These are phyloP conservation scores for Rhododendron kiyosumense DNA, from an alignment of 148 eudicot genomes.

Conservation along the genomic window DNA sequence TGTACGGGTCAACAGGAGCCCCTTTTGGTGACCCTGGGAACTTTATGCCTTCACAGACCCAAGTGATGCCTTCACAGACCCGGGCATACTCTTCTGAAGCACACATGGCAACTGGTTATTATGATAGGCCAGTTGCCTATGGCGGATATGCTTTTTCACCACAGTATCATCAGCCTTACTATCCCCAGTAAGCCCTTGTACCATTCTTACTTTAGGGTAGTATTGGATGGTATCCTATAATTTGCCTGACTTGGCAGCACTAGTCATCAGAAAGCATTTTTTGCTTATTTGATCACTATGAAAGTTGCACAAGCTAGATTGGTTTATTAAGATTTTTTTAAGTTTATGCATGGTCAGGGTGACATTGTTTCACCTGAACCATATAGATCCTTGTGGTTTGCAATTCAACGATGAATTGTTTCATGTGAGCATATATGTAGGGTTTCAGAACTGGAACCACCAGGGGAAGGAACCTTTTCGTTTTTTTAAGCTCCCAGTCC, in stretches of 20 bases:
- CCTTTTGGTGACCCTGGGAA: conserved; percentile 16
- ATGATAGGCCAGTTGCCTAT: conserved; percentile 20
- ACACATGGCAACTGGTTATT: conserved; percentile 18
- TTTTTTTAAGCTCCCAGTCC: neutral
- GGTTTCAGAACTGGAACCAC: conserved; percentile 4
- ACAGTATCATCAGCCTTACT: conserved; percentile 28
- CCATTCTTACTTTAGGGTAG: neutral
- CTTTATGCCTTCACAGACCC: conserved; percentile 8
- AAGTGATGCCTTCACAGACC: conserved; percentile 9
- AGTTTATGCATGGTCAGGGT: neutral
- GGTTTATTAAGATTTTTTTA: neutral
- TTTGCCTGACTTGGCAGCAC: neutral
- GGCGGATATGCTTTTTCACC: conserved; percentile 27
- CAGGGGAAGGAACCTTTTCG: neutral
- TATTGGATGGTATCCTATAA: neutral
- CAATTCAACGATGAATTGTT: neutral
- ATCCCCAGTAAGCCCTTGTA: conserved; percentile 24
- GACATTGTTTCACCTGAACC: neutral
- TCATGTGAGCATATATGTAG: neutral
- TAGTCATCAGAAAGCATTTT: neutral
- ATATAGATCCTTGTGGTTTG: neutral
- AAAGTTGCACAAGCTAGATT: neutral
- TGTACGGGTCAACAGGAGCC: conserved; percentile 11
- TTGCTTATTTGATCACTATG: neutral
- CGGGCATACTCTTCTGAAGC: conserved; percentile 15